Base-by-base conservation (phyloP, 2,329 filamentous ascomycete genomes). In the Colletotrichum acutatum region DNA sequence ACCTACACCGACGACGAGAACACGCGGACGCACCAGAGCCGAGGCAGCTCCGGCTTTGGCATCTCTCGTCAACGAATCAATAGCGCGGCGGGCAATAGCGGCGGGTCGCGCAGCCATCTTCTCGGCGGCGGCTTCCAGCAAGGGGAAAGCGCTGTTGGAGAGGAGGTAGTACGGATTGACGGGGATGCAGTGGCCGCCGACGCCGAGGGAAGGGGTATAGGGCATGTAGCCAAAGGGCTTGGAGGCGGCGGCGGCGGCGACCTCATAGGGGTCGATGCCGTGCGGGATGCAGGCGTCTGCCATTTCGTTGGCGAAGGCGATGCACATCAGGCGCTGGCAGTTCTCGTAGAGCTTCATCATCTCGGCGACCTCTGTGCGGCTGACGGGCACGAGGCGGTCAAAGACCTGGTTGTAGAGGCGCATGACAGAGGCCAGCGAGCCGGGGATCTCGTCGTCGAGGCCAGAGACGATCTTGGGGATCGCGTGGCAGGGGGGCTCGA, bases 331-430 rank as follows among this genome's bases (percentile, higher is more conserved):
- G 5, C 84, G 78, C 69, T 85, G 82, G 76, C 84, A 86, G 75
- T 86, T 86, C 69, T 85, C 84, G 75, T 84, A 86, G 7, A 86
- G 76, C 75, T 86, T 86, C 56, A 80, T 83, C 83, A 85, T 85
- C 74, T 86, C 84, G 12, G 84, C 84, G 2, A 84, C 82, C 72
- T 86, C 84, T 1, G 84, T 83, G 57, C 76, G 77, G 61, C 79
- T 80, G 34, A 85, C 83, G 0, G 82, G 81, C 9, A 85, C 78
- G 26, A 85, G 76, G 1, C 74, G 78, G 26, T 83, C 77, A 71
- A 84, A 85, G 1, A 83, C 82, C 4, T 74, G 76, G 9, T 76
- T 76, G 75, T 86, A 85, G n/a, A 85, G 70, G 11, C 76, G 75
- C n/a, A 74, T 66, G 66, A 86, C 84, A 16, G 77, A 76, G 1